A percentile compares a stretch with the other conserved stretches of the same genome.
phyloP scores from a whole-genome alignment of 495 filamentous ascomycete genomes.

The Cercophora scortea region DNA sequence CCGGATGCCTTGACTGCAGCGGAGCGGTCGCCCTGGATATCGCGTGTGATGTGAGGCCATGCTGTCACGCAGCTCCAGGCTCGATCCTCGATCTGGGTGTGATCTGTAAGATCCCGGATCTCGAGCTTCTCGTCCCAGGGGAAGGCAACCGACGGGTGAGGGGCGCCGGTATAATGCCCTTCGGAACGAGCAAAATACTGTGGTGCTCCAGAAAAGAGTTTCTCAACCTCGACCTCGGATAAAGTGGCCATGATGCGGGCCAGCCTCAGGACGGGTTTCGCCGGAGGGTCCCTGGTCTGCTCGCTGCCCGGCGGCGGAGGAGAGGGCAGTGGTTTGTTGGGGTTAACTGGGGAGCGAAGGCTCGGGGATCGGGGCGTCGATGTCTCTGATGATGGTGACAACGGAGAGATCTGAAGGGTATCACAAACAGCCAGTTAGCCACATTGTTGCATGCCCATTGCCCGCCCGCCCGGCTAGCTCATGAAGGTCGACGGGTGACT shows the following conservation, averaged over 20 bases:
- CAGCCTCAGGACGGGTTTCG: slow-evolving; percentile 36
- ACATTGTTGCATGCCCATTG: background rate
- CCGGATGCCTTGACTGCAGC: slow-evolving; percentile 24
- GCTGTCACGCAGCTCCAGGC: slow-evolving; percentile 47
- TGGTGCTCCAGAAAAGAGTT: slow-evolving; percentile 69
- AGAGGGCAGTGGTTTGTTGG: slow-evolving; percentile 46
- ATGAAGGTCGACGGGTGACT: too few species aligned
- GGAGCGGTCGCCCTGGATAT: slow-evolving; percentile 32
- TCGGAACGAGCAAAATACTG: slow-evolving; percentile 58
- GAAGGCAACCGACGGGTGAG: slow-evolving; percentile 59
- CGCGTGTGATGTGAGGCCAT: slow-evolving; percentile 41
- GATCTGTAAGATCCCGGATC: slow-evolving; percentile 58
- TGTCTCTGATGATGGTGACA: slow-evolving; percentile 4
- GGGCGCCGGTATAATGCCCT: slow-evolving; percentile 43
- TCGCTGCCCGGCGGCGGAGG: slow-evolving; percentile 42
- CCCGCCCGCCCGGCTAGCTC: background rate
- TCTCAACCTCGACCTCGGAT: slow-evolving; percentile 54
- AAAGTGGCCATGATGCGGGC: slow-evolving; percentile 50
- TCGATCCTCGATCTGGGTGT: slow-evolving; percentile 45
- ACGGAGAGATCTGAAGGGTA: slow-evolving; percentile 9
- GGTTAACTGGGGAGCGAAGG: slow-evolving; percentile 31
- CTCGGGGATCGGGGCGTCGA: slow-evolving; percentile 23
- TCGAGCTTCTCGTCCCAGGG: slow-evolving; percentile 60
- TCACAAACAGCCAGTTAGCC: slow-evolving; percentile 13
- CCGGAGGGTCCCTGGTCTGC: slow-evolving; percentile 27